Conservation (phyloP, 2,329 filamentous ascomycete species). For the Cordyceps militaris region DNA sequence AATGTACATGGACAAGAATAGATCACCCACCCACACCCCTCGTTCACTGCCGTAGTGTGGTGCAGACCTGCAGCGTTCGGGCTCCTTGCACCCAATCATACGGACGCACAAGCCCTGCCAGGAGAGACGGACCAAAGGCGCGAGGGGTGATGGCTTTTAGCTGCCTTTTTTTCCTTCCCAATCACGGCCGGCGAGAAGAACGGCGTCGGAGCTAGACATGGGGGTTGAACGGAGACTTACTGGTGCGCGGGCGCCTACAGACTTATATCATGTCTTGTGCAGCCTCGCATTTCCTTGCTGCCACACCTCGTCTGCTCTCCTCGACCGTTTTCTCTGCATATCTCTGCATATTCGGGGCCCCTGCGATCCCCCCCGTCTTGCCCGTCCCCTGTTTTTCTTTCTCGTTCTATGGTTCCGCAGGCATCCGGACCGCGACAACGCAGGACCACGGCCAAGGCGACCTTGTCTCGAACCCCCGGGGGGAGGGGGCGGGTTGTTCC, state of each 20-base stretch:
- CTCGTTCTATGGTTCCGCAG: background rate
- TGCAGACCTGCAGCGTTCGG: background rate
- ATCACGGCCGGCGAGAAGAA: background rate
- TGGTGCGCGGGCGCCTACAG: conserved; percentile 1
- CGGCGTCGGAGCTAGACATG: background rate
- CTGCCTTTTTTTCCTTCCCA: background rate
- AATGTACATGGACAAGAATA: background rate
- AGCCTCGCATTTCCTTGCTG: background rate
- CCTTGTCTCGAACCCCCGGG: background rate
- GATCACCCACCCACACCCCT: background rate
- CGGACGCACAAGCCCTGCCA: background rate
- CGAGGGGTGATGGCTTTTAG: too few relatives aligned
- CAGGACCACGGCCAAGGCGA: background rate
- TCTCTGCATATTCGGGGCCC: background rate
- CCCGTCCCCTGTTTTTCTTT: background rate
- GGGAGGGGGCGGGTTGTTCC: background rate
- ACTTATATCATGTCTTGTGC: conserved; percentile 8
- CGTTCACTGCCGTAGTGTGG: background rate
- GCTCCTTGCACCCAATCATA: background rate
- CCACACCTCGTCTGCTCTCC: background rate
- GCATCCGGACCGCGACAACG: background rate
- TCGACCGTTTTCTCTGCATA: background rate
- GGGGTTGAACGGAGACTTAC: background rate
- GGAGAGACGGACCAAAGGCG: background rate
- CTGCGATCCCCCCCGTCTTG: background rate